Base-by-base conservation (phyloP, 2,329 filamentous ascomycete genomes). In the Escovopsis sp. region DNA sequence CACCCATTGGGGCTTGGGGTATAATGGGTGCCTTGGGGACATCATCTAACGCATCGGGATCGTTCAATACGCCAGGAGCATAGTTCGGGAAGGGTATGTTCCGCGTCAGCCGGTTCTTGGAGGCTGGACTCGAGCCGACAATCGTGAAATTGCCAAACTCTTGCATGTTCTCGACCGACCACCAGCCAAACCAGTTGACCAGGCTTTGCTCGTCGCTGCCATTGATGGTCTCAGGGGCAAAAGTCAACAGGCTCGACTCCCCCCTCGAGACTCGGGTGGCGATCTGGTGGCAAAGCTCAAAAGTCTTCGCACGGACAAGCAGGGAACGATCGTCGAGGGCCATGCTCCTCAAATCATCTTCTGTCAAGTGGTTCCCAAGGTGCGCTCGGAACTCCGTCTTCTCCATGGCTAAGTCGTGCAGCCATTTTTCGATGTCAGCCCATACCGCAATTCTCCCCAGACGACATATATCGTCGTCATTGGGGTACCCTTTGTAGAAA, bases 111-210 rank as follows among this genome's bases (percentile, higher is more conserved):
- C 48, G 48, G 12, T 14, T 33, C 13, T 34, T 14, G 11, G 41
- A 40, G 8, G 43, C 35, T 10, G 42, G 34, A 17, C 45, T 45
- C 1, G 70, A 70, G 3, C 72, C 72, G 4, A 77, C 36, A 3
- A 78, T 65, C 14, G 58, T 54, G 43, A 77, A 76, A 27, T 61
- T 65, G 23, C 70, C 63, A 44, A 64, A 70, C 28, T 54, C 52
- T 38, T 73, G 63, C 26, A 71, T 46, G 21, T 65, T 62, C 37
- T 50, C 40, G 23, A 60, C 54, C 1, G 70, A 58, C 73, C 72
- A 78, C 50, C 60, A 68, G 1, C 67, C 70, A 48, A 76, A 78
- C 66, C 70, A 76, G 41, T 75, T 71, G 9, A 77, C 62, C 19
- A 79, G 54, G 38, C 66, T 73, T 45, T 75, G 68, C 46, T 79